Evolutionary conservation across 2,329 filamentous ascomycete species (phyloP).

Genomic region (Hymenoscyphus linearis): DNA sequence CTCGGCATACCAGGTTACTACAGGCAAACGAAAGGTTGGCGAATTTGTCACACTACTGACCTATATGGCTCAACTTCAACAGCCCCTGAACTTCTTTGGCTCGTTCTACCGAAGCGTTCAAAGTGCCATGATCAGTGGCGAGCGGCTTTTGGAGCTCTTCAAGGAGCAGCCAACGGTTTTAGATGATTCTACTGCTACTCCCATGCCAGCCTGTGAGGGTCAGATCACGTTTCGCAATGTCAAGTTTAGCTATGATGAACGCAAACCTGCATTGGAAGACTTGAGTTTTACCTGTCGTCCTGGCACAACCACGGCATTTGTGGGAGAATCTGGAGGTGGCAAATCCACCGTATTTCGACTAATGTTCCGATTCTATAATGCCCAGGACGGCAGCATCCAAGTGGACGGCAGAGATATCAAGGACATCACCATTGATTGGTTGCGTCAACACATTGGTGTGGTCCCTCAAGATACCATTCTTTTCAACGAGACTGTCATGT

Average conservation of each 20-base stretch:
- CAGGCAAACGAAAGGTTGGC: conserved; percentile 58
- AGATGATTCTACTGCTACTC: conserved; percentile 61
- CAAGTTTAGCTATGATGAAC: conserved; percentile 82
- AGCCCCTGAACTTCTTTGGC: conserved; percentile 81
- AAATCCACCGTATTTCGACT: conserved; percentile 96
- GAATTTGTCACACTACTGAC: conserved; percentile 70
- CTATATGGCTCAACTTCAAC: conserved; percentile 75
- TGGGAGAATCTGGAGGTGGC: conserved; percentile 93
- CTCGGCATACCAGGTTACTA: conserved; percentile 71
- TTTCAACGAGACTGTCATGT: conserved; percentile 93
- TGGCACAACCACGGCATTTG: conserved; percentile 90
- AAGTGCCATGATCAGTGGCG: conserved; percentile 94
- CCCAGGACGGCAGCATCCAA: conserved; percentile 70
- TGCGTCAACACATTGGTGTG: conserved; percentile 86
- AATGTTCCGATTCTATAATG: conserved; percentile 95
- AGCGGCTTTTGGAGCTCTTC: conserved; percentile 91
- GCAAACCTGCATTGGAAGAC: conserved; percentile 77
- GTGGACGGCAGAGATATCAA: conserved; percentile 82
- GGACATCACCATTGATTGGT: conserved; percentile 86
- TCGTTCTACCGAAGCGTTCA: conserved; percentile 96
- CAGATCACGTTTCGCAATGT: conserved; percentile 85
- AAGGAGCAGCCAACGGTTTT: conserved; percentile 91
- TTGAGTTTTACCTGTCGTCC: conserved; percentile 81
- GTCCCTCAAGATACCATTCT: conserved; percentile 95
- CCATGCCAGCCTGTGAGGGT: conserved; percentile 65